Evolutionary conservation across 305 asterid species (phyloP).

Genomic region (Coffea humblotiana): DNA sequence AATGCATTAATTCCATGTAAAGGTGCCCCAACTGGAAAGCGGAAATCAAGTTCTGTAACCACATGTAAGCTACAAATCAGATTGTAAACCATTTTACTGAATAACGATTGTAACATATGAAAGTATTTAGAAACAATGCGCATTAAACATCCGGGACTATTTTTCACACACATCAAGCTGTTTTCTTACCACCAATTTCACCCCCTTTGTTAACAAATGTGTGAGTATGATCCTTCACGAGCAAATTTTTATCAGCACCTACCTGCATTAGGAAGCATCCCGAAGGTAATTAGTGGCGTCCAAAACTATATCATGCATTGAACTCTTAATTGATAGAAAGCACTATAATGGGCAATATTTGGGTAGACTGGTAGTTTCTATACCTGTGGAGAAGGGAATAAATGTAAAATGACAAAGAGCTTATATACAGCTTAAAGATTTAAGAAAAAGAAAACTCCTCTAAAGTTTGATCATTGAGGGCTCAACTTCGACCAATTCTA

Average conservation of each 20-base stretch:
- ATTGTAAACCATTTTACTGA: constrained; percentile 6
- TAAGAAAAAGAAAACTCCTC: background rate
- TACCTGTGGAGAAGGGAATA: background rate
- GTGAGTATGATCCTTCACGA: constrained; percentile 96
- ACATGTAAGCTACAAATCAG: constrained; percentile 18
- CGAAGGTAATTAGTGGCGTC: constrained; percentile 1
- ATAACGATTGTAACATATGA: background rate
- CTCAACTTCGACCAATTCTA: background rate
- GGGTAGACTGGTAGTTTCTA: background rate
- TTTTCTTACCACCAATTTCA: constrained; percentile 83
- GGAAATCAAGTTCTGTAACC: constrained; percentile 96
- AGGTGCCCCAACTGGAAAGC: constrained; percentile 91
- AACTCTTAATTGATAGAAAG: background rate
- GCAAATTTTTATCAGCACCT: constrained; percentile 88
- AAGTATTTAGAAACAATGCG: background rate
- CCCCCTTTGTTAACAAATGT: constrained; percentile 96
- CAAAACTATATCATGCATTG: background rate
- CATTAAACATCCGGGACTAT: background rate
- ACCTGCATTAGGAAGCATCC: constrained; percentile 48
- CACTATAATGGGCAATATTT: background rate
- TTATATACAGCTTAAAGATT: background rate
- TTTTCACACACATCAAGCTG: constrained; percentile 8
- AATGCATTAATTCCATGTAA: constrained; percentile 90
- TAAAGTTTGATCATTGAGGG: background rate
- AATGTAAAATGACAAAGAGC: background rate